Evolutionary conservation across 75 land plant genomes (phyloP).

Genomic region (Pinus tabuliformis): DNA sequence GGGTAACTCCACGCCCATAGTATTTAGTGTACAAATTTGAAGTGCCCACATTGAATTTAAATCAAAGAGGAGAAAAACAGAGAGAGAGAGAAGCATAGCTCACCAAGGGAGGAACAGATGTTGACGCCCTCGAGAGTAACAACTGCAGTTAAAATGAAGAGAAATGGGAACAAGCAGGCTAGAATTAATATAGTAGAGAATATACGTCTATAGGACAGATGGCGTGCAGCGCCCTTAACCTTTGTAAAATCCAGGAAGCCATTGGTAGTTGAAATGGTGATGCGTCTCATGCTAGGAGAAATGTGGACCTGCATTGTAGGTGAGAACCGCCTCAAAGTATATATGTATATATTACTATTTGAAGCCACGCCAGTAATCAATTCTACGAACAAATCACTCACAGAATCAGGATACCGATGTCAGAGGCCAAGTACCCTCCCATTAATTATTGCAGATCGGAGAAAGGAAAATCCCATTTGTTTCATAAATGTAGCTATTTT

Average conservation of each 20-base stretch:
- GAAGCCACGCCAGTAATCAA: too few relatives aligned
- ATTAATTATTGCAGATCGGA: too few relatives aligned
- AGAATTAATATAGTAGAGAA: conserved; percentile 68
- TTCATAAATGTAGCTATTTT: too few relatives aligned
- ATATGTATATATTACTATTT: too few relatives aligned
- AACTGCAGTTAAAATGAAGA: conserved; percentile 85
- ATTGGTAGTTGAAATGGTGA: conserved; percentile 76
- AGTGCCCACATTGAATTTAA: conserved; percentile 4
- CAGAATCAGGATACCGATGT: too few relatives aligned
- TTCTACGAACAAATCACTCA: too few relatives aligned
- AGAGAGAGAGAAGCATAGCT: neutral
- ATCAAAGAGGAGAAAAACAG: neutral
- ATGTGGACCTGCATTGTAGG: conserved; percentile 75
- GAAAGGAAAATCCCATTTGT: too few relatives aligned
- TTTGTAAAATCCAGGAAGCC: conserved; percentile 87
- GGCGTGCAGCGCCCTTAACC: conserved; percentile 85
- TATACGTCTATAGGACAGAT: conserved; percentile 70
- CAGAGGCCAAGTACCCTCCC: too few relatives aligned
- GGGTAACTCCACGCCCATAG: neutral
- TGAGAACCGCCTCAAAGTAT: too few relatives aligned
- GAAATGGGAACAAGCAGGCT: conserved; percentile 70
- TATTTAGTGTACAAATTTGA: neutral
- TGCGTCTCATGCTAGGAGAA: conserved; percentile 98
- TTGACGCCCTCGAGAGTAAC: conserved; percentile 71
- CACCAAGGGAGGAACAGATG: conserved; percentile 83